Conservation (phyloP, 148 eudicot species). For the Nepenthes mirabilis region DNA sequence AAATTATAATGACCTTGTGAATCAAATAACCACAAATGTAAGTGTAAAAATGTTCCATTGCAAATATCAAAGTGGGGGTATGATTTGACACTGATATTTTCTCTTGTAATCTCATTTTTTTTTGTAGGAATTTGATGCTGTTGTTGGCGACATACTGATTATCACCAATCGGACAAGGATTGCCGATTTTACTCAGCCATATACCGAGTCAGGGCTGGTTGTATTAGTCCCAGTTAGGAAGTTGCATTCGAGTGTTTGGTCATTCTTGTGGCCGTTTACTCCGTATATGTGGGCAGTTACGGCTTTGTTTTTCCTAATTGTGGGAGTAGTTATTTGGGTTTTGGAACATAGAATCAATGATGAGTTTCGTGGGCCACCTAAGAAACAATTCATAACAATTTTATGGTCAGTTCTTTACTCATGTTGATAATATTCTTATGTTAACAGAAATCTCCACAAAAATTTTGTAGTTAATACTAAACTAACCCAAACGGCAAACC, state of each 20-base stretch:
- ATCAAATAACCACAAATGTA: conserved; percentile 20
- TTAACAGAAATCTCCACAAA: background rate
- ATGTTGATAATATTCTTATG: background rate
- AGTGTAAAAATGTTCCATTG: conserved; percentile 8
- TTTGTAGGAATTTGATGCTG: conserved; percentile 54
- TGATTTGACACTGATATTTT: background rate
- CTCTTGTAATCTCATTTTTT: background rate
- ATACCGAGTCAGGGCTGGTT: conserved; percentile 58
- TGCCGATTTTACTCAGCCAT: conserved; percentile 67
- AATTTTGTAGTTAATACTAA: too few relatives aligned
- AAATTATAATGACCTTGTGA: conserved; percentile 25
- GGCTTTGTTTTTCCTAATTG: conserved; percentile 27
- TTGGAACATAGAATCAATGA: conserved; percentile 57
- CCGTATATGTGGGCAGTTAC: conserved; percentile 41
- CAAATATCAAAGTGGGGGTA: conserved; percentile 4
- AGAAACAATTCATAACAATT: conserved; percentile 25
- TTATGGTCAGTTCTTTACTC: conserved; percentile 19
- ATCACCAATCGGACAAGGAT: conserved; percentile 35
- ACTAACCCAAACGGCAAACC: too few relatives aligned
- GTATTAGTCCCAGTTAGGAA: conserved; percentile 51
- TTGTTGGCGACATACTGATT: conserved; percentile 62
- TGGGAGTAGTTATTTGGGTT: conserved; percentile 49
- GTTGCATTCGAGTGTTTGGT: conserved; percentile 33
- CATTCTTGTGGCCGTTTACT: conserved; percentile 52
- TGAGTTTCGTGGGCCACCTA: conserved; percentile 72